These are phyloP conservation scores for Tilletia horrida DNA, from an alignment of 1,284 basidiomycete species.

Conservation along the genomic window DNA sequence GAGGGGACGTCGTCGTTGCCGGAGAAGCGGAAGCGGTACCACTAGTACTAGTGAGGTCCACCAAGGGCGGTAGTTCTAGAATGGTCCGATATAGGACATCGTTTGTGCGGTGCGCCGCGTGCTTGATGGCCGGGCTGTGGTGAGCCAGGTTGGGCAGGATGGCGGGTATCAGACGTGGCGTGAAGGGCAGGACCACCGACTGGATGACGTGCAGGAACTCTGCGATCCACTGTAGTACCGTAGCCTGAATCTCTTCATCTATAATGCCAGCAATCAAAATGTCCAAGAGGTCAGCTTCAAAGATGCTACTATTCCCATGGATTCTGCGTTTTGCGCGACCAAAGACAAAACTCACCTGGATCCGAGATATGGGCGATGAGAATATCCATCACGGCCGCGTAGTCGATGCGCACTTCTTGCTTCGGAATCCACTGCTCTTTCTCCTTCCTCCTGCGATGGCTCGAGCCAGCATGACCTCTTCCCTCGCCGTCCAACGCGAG, in stretches of 20 bases:
- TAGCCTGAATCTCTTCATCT: constrained; percentile 58
- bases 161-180: constrained; percentile 83
- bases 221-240: constrained; percentile 77
- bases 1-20: background rate
- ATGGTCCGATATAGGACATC: constrained; percentile 79
- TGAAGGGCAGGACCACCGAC: constrained; percentile 89
- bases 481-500: background rate
- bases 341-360: constrained; percentile 68
- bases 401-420: constrained; percentile 86
- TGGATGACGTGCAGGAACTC: constrained; percentile 84
- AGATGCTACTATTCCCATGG: no score
- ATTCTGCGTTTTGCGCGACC: no score
- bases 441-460: background rate
- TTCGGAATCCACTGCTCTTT: constrained; percentile 72
- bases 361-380: constrained; percentile 82
- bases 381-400: constrained; percentile 87
- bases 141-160: constrained; percentile 93
- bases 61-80: constrained; percentile 66
- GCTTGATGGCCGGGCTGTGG: constrained; percentile 81
- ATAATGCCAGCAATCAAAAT: constrained; percentile 8
- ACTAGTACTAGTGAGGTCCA: no score
- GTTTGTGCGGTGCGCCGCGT: constrained; percentile 81
- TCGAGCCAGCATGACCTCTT: background rate
- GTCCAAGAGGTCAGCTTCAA: no score
- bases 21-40: no score